Percentiles rank a stretch among this genome's conserved stretches.
These are phyloP conservation scores for Pterulicium gracile DNA, from an alignment of 1,284 basidiomycete genomes.

Conservation along the genomic window DNA sequence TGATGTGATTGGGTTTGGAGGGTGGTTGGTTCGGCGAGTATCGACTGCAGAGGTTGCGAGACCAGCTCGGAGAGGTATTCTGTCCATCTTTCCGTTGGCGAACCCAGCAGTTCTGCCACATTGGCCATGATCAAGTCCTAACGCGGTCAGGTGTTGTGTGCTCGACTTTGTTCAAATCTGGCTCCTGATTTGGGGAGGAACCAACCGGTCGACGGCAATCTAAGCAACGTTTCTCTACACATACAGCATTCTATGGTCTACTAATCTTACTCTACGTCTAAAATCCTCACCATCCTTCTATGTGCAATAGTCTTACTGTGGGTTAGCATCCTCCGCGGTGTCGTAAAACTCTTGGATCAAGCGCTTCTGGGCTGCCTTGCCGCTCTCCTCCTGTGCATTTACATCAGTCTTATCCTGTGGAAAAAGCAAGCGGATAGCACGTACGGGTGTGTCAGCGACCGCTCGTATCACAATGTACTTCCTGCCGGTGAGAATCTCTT, in stretches of 20 bases:
- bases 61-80: conserved; percentile 57
- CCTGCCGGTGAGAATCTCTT: conserved; percentile 69
- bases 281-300: not conserved
- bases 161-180: too few relatives aligned
- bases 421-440: conserved; percentile 12
- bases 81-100: not conserved
- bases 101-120: not conserved
- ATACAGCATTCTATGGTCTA: not conserved
- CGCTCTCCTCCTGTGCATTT: conserved; percentile 44
- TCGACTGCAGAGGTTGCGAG: conserved; percentile 49
- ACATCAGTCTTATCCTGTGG: conserved; percentile 1
- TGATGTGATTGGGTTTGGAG: conserved; percentile 76
- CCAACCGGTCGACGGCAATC: too few relatives aligned
- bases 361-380: conserved; percentile 63
- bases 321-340: conserved; percentile 64
- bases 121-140: not conserved
- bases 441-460: conserved; percentile 47
- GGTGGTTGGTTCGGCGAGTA: conserved; percentile 59
- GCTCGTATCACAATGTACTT: conserved; percentile 79
- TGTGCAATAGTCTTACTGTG: conserved; percentile 17
- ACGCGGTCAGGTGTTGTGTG: conserved; percentile 1
- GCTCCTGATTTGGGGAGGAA: too few relatives aligned
- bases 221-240: too few relatives aligned
- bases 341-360: conserved; percentile 81
- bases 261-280: not conserved